Evolutionary conservation across 1,139 yeast genomes (phyloP), one percentile per base, ranked within the genome.

Genomic region (Suhomyces atakaporum): DNA sequence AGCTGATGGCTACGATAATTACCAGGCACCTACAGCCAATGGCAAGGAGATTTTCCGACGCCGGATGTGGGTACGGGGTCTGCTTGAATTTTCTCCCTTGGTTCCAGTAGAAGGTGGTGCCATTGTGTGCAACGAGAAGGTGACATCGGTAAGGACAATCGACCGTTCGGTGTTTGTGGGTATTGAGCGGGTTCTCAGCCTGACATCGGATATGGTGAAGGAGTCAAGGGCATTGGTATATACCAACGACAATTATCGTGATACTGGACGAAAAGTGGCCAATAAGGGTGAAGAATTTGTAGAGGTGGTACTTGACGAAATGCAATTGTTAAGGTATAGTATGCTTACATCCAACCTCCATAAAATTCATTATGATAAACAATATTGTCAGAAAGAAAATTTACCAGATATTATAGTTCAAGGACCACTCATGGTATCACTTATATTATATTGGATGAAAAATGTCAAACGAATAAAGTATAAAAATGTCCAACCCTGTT

Each of bases 11-110:
- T 90, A 87, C 58, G 95, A 86, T 48, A 71, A 81, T 39, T 79
- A 82, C 49, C 95, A 86, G 56, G 81, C 92, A 1, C 96, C 96
- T 1, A 28, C 41, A 1, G 50, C 44, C 27, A 31, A 28, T 2
- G 41, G 42, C 5, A 50, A 51, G 5, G 36, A 50, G 3, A 51
- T 61, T 5, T 87, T 67, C 53, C 62, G 62, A 16, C 65, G 94
- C 42, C 65, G 97, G 23, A 75, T 90, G 79, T 90, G 97, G 97
- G 81, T 77, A 0, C 79, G 81, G 25, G 97, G 97, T 1, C 58
- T 69, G 16, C 60, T 87, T 19, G 60, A 59, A 5, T 72, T 75
- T 11, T 30, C 10, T 25, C 16, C 7, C 19, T 22, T 16, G 39
- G 36, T 7, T 27, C 31, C 11, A 9, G 13, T 14, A n/a, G n/a